Evolutionary conservation across 2,329 filamentous ascomycete genomes (phyloP), one percentile per base, ranked within the genome.

Genomic region (Nectriaceae sp.): DNA sequence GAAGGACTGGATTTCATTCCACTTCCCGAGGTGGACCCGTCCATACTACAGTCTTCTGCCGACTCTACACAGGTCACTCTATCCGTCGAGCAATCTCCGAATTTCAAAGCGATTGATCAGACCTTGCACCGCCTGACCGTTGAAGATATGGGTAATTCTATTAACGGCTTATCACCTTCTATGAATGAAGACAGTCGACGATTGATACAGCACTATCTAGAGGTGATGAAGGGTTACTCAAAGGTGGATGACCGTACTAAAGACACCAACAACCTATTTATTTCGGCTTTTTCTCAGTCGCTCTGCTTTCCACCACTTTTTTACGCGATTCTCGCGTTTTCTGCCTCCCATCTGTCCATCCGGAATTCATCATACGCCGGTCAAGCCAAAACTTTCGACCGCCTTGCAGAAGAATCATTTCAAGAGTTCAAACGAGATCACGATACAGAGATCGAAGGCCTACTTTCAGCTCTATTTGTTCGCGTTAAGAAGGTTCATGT

Each of bases 181-280:
- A 33, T 52, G 13, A 45, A 44, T 24, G 39, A 47, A 5, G 39
- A 47, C 29, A 52, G 49, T 40, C 52, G 48, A 13, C 49, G 41
- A 5, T 40, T 54, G n/a, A 45, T 54, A 37, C 49, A 54, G 26
- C 52, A 54, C 24, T 54, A 54, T 21, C 38, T 54, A 13, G 52
- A 54, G 19, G 52, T 54, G 3, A 54, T 54, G 45, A 54, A 50
- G n/a, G 52, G 52, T 20, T 54, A 52, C 36, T 47, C 52, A 10
- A 54, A 54, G 33, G 43, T 54, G 5, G 49, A 54, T 6, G 52
- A 54, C 24, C 45, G 47, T 19, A 39, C 49, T 21, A 54, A 52
- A 20, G 41, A 54, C 18, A 24, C 43, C 13, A 54, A 49, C 20
- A 52, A 54, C 18, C 40, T 54, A 13, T 54, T 54, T 31, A 49